Evolutionary conservation across 352 stramenopile species (phyloP).

Genomic region (Globisporangium rhizosaccharum): DNA sequence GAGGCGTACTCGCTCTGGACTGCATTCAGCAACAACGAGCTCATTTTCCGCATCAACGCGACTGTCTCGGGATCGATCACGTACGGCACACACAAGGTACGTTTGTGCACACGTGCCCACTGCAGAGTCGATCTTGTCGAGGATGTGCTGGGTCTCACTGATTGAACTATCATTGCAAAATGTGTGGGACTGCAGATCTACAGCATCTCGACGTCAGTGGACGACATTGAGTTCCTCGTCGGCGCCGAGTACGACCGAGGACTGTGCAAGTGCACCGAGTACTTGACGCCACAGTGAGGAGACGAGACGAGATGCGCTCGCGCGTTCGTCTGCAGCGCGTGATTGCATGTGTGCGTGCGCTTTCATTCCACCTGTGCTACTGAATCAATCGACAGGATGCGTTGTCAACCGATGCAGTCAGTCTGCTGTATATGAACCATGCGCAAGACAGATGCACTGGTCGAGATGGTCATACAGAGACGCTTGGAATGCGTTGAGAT

Average conservation of each 20-base stretch:
- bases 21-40: constrained; percentile 65
- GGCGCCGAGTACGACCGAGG: constrained; percentile 81
- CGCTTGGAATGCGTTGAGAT: too few relatives aligned
- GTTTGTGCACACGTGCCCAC: not conserved
- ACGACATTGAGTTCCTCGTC: constrained; percentile 82
- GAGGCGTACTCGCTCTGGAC: constrained; percentile 59
- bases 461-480: too few relatives aligned
- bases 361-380: too few relatives aligned
- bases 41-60: constrained; percentile 82
- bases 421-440: too few relatives aligned
- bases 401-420: too few relatives aligned
- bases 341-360: too few relatives aligned
- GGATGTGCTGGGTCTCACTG: not conserved
- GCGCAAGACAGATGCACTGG: too few relatives aligned
- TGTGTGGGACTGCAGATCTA: constrained; percentile 47
- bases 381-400: too few relatives aligned
- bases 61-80: constrained; percentile 78
- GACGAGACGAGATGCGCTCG: not conserved
- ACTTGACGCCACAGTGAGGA: constrained; percentile 44
- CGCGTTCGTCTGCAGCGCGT: too few relatives aligned
- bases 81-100: constrained; percentile 74
- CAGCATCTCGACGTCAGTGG: constrained; percentile 65
- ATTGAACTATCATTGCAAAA: too few relatives aligned
- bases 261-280: constrained; percentile 80
- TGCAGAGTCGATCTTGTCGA: not conserved